Evolutionary conservation across 257 asterid species (phyloP).

Genomic region (Eustoma russellianum): DNA sequence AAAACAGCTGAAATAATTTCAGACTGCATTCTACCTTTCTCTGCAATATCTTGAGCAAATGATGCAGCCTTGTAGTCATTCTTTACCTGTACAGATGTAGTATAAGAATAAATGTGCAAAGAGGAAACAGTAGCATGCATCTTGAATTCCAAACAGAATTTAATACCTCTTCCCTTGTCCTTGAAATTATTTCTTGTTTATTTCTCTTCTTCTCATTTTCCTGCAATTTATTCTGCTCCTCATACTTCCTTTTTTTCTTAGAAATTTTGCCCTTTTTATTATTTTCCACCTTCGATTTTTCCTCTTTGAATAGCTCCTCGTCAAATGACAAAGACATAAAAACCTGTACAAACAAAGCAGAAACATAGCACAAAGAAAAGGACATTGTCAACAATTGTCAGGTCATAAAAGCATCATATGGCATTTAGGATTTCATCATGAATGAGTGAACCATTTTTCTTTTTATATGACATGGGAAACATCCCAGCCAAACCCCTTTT

Average conservation of each 20-base stretch:
- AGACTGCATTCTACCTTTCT: slow-evolving; percentile 73
- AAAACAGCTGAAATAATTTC: slow-evolving; percentile 73
- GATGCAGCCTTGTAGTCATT: slow-evolving; percentile 84
- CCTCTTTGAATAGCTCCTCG: slow-evolving; percentile 74
- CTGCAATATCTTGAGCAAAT: slow-evolving; percentile 66
- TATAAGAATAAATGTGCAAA: slow-evolving; percentile 6
- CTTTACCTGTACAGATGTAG: slow-evolving; percentile 49
- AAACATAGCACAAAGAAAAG: not conserved
- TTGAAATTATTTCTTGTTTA: slow-evolving; percentile 51
- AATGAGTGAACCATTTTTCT: no score
- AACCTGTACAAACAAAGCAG: slow-evolving; percentile 34
- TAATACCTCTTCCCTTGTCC: slow-evolving; percentile 83
- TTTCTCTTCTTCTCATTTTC: slow-evolving; percentile 57
- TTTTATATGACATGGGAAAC: no score
- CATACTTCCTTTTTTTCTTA: slow-evolving; percentile 52
- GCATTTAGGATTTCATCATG: not conserved
- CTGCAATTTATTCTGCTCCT: slow-evolving; percentile 48
- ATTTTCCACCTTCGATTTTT: slow-evolving; percentile 37
- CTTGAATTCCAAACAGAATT: not conserved
- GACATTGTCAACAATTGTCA: not conserved
- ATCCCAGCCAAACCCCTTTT: no score
- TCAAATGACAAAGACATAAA: slow-evolving; percentile 68
- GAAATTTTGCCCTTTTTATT: slow-evolving; percentile 41
- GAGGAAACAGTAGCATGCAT: not conserved
- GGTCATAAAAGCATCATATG: not conserved